These are phyloP conservation scores for Mrakia frigida DNA, from an alignment of 768 basidiomycete genomes.

Conservation along the genomic window DNA sequence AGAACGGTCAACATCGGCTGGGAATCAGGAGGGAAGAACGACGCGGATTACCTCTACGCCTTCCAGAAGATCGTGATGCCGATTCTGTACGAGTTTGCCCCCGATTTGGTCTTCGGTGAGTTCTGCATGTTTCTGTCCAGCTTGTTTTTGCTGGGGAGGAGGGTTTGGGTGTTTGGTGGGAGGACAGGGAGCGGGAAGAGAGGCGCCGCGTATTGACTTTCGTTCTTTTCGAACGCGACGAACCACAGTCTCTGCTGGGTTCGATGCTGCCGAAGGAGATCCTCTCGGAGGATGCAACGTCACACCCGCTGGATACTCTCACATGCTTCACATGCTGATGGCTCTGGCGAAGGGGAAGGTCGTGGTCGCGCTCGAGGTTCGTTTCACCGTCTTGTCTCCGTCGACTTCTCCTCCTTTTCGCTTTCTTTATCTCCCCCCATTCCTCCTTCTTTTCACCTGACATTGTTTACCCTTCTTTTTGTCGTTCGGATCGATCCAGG, in stretches of 20 bases:
- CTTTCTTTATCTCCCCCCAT: neutral
- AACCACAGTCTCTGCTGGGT: slow-evolving; percentile 83
- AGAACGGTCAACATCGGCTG: slow-evolving; percentile 95
- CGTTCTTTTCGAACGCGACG: neutral
- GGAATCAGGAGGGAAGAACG: slow-evolving; percentile 64
- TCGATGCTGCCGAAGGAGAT: slow-evolving; percentile 93
- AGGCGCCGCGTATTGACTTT: neutral
- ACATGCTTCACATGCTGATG: slow-evolving; percentile 97
- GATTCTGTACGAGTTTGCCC: slow-evolving; percentile 91
- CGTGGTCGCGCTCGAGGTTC: slow-evolving; percentile 88
- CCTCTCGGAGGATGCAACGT: slow-evolving; percentile 86
- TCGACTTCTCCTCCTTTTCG: neutral
- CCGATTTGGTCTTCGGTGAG: slow-evolving; percentile 92
- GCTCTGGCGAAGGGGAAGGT: slow-evolving; percentile 80
- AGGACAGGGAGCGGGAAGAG: neutral
- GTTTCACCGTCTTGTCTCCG: too few species aligned
- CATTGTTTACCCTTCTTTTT: too few species aligned
- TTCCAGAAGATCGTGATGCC: slow-evolving; percentile 96
- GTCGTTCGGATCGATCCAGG: slow-evolving; percentile 51
- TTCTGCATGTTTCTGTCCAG: slow-evolving; percentile 17
- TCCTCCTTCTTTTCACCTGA: neutral
- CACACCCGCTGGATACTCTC: slow-evolving; percentile 86
- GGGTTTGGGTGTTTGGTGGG: too few species aligned
- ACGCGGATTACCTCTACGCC: slow-evolving; percentile 93
- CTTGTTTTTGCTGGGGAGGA: neutral